Base-by-base conservation (phyloP, 1,284 basidiomycete genomes). In the Cystobasidium slooffiae region DNA sequence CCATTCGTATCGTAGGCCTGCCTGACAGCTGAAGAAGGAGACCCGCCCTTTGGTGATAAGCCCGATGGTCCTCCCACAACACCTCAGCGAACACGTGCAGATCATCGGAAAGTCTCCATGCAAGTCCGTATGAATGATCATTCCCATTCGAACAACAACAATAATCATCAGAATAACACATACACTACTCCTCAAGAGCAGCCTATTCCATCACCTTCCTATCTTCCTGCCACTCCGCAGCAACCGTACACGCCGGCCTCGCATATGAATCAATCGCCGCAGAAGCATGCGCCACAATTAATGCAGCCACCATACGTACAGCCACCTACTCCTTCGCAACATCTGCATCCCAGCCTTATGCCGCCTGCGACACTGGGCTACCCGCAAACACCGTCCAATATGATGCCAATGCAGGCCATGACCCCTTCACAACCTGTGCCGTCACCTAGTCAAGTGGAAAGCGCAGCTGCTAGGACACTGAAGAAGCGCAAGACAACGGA, bases 401-500 rank as follows among this genome's bases (percentile, higher is more conserved):
- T 59, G 56, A 64, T 72, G 47, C 58, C 69, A 6, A 62, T 72
- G 55, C 61, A 63, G 20, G 20, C 59, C 18, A 63, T 63, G 16
- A 63, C 31, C 22, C 44, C 44, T 12, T 44, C 61, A 44, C 61
- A 63, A 63, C 63, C 70, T 3, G 59, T 66, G 62, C 70, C 70
- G 24, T 49, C 63, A 7, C 61, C 62, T 10, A 62, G 47, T 47
- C 49, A 22, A 24, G 46, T 37, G 12, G 63, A 52, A 46, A 64
- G 9, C 49, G 49, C 62, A 37, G 52, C 61, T 5, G 20, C 72
- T 43, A 53, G 72, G 16, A 69, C 65, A 12, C 43, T 76, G 24
- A 76, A 76, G 75, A 72, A 72, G 61, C 64, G 75, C 20, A 76
- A 76, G 53, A 76, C 75, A 3, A 56, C 56, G 24, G 75, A 76